A percentile compares a stretch with the other conserved stretches of the same genome.
Evolutionary conservation across 768 basidiomycete species (phyloP).

Genomic region (Kondoa subrosea): DNA sequence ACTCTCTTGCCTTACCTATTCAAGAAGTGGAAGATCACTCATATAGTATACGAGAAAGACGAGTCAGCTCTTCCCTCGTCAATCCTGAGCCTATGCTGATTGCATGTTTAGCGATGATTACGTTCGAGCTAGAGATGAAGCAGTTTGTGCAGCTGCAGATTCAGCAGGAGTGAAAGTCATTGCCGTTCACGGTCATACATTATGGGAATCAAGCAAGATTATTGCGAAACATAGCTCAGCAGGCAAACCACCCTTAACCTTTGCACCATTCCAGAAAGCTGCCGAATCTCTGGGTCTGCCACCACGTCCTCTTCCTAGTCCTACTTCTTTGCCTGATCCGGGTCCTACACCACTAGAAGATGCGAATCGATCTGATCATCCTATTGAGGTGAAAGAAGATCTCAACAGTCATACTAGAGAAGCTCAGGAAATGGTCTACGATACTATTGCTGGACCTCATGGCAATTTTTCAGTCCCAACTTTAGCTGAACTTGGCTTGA

Average conservation of each 20-base stretch:
- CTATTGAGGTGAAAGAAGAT: slow-evolving; percentile 11
- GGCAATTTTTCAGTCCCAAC: slow-evolving; percentile 32
- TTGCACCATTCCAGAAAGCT: slow-evolving; percentile 28
- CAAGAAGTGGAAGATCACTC: slow-evolving; percentile 33
- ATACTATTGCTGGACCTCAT: slow-evolving; percentile 29
- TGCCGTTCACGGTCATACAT: slow-evolving; percentile 31
- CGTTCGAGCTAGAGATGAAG: slow-evolving; percentile 29
- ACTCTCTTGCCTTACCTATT: slow-evolving; percentile 30
- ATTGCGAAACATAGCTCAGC: slow-evolving; percentile 27
- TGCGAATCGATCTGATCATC: slow-evolving; percentile 1
- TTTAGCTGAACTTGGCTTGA: slow-evolving; percentile 30
- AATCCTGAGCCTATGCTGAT: not conserved
- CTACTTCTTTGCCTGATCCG: slow-evolving; percentile 28
- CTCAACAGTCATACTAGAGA: slow-evolving; percentile 23
- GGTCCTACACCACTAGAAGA: slow-evolving; percentile 20
- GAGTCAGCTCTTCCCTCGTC: slow-evolving; percentile 6
- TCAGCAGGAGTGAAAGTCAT: slow-evolving; percentile 30
- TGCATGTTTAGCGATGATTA: slow-evolving; percentile 28
- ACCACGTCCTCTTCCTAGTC: slow-evolving; percentile 24
- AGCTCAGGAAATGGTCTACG: slow-evolving; percentile 20
- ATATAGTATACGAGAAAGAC: slow-evolving; percentile 28
- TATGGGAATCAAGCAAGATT: slow-evolving; percentile 31
- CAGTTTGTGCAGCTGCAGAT: slow-evolving; percentile 26
- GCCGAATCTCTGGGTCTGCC: slow-evolving; percentile 28
- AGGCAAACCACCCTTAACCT: slow-evolving; percentile 30